Evolutionary conservation across 345 rosid species (phyloP), one percentile per base, ranked within the genome.

Genomic region (Populus simonii): DNA sequence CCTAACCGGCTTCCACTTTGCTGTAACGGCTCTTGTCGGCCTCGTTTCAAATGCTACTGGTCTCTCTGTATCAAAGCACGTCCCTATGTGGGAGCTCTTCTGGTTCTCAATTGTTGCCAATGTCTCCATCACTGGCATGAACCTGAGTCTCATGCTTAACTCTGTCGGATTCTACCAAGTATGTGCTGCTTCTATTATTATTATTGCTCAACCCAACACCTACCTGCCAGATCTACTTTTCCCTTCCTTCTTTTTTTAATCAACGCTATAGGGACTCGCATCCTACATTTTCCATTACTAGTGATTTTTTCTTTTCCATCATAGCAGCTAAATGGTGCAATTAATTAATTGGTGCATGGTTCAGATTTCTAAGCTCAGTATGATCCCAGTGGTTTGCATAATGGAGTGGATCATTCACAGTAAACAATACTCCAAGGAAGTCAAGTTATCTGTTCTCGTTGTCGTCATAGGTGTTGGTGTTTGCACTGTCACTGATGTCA

Each of bases 91-190:
- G 98, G 98, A 94, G 90, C 97, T 94, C 78, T 86, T 94, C 15
- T 94, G 98, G 98, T 94, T 94, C 87, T 92, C 98, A 0, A 45
- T 92, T 7, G 89, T 94, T 16, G 98, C 98, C 69, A 94, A 94
- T 61, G 84, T 78, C 75, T 94, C 98, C 29, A 94, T 94, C 33
- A 84, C 96, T 2, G 93, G 93, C 70, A 94, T 94, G 98, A 94
- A 93, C 85, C 81, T 94, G 45, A 94, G 98, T 74, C 97, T 94
- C 72, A 92, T 94, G 98, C 90, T 94, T 49, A 94, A 94, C 86
- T 94, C 99, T 39, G 97, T 93, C 63, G 98, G 97, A 29, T 95
- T 95, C 84, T 95, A 95, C 53, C 99, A 94, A 75, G 98, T 91
- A 70, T 17, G 53, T 29, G 23, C 41, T 6, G 2, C 45, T 23